Base-by-base conservation (phyloP, 192 early-diverging fungal species). In the Coemansia sp. region DNA sequence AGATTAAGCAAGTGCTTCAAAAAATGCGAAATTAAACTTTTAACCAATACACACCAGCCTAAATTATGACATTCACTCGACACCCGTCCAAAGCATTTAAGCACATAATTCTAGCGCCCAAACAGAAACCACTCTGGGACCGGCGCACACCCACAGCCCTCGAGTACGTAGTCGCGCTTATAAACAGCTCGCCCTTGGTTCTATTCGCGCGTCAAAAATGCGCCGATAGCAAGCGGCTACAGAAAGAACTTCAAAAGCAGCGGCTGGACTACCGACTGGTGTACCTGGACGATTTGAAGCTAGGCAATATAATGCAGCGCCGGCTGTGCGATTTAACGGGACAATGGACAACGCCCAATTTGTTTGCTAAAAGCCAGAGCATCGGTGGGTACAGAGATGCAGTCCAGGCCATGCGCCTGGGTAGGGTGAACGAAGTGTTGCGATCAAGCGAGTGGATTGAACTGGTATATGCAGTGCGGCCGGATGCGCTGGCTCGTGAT, bases 351-450 rank as follows among this genome's bases (percentile, higher is more conserved):
- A 67, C 65, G 10, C 73, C 73, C 12, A 60, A 69, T 29, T 32
- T 76, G 7, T 76, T 75, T 76, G 58, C 56, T 19, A 69, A 69
- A 30, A 69, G 73, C 30, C 67, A 76, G 56, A 58, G 60, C 35
- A 62, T 76, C 25, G 73, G 73, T 7, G 73, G 67, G 2, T 38
- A 57, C 8, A 22, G 32, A 1, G 24, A 42, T 14, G 31, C 56
- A 2, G 42, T 6, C 2, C 56, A 69, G 43, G 73, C 67, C 1
- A 14, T 76, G 38, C 12, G n/a, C 8, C 42, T 55, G 11, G 73
- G 73, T 16, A 61, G 49, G 19, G 12, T 76, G 9, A 35, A 60
- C 0, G 28, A 50, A 6, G 50, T 69, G 7, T 18, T 76, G 35
- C 21, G 50, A 6, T 54, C 68, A 10, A 43, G 40, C n/a, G 51